Evolutionary conservation across 495 filamentous ascomycete genomes (phyloP), one percentile per base, ranked within the genome.

Genomic region (Parachaetomium inaequale): DNA sequence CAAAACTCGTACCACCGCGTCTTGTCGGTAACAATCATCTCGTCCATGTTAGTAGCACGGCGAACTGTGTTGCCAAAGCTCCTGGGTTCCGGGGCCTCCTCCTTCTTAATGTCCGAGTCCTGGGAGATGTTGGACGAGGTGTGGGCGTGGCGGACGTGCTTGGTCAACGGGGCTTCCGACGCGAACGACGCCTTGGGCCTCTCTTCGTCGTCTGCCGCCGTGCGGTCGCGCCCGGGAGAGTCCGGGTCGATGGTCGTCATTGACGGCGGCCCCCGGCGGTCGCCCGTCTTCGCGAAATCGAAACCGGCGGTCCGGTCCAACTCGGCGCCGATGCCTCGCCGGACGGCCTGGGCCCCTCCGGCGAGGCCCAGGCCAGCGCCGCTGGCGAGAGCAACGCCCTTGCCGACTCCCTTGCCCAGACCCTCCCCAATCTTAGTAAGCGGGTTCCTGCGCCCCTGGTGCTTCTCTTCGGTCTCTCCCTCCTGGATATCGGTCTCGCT

Each of bases 311-410:
- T 85, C 19, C 77, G 79, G 51, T 80, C 79, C 29, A 90, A 65
- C 36, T 81, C 78, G 23, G 68, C 75, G 51, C 81, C 88, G 12
- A 93, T 78, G 34, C 85, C 85, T 17, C 85, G 82, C 6, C 85
- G 83, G 21, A 92, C 78, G 25, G 78, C 82, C 42, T 71, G 80
- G 38, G 85, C 69, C 11, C 84, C 84, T 46, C 75, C 75, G 4
- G 76, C 59, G 46, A 82, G 62, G 11, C 75, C 79, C 17, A 77
- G 68, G 3, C 75, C 71, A 15, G 74, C 72, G 7, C 68, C 69
- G 45, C 69, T 68, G 26, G 78, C 70, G 1, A 50, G 70, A 61
- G 69, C 71, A 28, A 75, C 73, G 25, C 75, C 77, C 54, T 76
- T 78, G 51, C 69, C 74, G n/a, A 80, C 55, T 10, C 75, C 59